Base-by-base conservation (phyloP, 2,329 filamentous ascomycete genomes). In the Exophiala alcalophila region DNA sequence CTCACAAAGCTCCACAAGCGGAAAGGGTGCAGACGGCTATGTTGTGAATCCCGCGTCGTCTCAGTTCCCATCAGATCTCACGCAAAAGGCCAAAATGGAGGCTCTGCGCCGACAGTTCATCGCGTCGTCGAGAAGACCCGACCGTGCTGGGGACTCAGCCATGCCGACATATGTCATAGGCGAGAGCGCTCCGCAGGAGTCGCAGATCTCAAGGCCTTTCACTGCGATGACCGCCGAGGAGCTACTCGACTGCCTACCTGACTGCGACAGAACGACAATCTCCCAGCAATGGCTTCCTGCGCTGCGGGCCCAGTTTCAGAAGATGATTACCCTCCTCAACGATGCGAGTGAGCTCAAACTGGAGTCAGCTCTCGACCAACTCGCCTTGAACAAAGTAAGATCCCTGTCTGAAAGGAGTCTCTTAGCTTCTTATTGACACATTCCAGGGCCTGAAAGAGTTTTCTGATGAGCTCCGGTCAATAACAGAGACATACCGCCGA, bases 171-270 rank as follows among this genome's bases (percentile, higher is more conserved):
- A 47, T 25, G 31, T 31, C 27, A 50, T 44, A 15, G 39, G 44
- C 19, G 28, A 16, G 27, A 40, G 44, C 31, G n/a, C 18, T 20
- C 20, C 26, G 14, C 32, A 43, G 19, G 31, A 37, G 25, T 5
- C 28, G 16, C 35, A 24, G 5, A 50, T 47, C 16, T 47, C 44
- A 10, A 45, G 38, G 27, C 51, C 48, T 4, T 44, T 54, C 8
- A 33, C 41, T 18, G 43, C 44, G 19, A 54, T 54, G 51, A 32
- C 33, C 12, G 36, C 49, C 14, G 51, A 54, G 28, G 51, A 52
- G 12, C 24, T 54, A 15, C 40, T 54, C 7, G 40, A 42, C 14
- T 44, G 21, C 20, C 30, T 54, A 8, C 40, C 45, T 11, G 19
- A 38, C 14, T 47, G 41, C 21, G 41, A 40, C 26, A 20, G 12